phyloP scores from a whole-genome alignment of 768 basidiomycete species.

The Calocera cornea region DNA sequence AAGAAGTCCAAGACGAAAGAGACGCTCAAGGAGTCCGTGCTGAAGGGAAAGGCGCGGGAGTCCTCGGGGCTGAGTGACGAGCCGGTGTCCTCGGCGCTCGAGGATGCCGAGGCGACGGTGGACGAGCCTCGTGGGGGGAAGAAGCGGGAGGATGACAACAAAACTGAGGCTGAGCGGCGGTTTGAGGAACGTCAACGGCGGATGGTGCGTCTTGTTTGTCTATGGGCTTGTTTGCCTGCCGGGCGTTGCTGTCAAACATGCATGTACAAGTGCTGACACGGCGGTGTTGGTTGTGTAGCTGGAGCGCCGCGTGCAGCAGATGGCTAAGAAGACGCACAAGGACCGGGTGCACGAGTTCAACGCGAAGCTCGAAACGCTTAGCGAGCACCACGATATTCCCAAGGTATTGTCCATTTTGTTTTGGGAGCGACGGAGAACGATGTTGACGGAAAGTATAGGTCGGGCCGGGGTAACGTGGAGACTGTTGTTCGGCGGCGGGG shows the following conservation, averaged over 20 bases:
- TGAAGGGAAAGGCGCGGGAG: neutral
- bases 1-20: constrained; percentile 63
- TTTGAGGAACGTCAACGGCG: constrained; percentile 79
- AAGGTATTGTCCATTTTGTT: constrained; percentile 37
- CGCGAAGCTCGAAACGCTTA: constrained; percentile 65
- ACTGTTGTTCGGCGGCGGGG: neutral
- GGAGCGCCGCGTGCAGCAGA: constrained; percentile 46
- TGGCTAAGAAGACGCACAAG: constrained; percentile 81
- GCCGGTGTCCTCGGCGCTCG: neutral
- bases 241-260: neutral
- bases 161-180: constrained; percentile 76
- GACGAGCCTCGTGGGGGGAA: neutral
- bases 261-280: neutral
- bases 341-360: constrained; percentile 89
- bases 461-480: neutral
- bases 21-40: neutral
- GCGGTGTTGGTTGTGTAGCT: neutral
- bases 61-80: neutral
- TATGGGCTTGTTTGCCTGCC: no score
- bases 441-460: neutral
- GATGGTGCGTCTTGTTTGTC: constrained; percentile 38
- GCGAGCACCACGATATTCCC: constrained; percentile 90
- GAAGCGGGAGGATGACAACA: constrained; percentile 30
- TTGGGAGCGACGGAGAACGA: neutral
- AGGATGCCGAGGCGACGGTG: neutral